Conservation (phyloP, 1,284 basidiomycete genomes). For the Irpex lacteus region DNA sequence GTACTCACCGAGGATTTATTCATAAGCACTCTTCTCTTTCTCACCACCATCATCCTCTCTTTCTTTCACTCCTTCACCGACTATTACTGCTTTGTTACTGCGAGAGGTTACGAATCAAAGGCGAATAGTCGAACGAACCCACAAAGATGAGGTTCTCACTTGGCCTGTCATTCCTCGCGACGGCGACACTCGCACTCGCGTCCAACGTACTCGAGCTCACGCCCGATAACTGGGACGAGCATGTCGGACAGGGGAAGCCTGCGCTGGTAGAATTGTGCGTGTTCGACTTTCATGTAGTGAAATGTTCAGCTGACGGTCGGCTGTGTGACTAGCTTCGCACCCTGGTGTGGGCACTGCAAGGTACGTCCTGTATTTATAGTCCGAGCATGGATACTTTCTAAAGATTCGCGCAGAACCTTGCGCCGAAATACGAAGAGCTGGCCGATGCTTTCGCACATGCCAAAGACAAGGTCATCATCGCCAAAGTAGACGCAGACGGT, state of each 20-base stretch:
- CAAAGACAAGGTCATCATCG: conserved; percentile 84
- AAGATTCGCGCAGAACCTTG: conserved; percentile 60
- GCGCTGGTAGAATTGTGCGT: conserved; percentile 89
- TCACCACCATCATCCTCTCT: background rate
- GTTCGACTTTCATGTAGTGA: conserved; percentile 4
- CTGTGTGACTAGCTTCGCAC: conserved; percentile 61
- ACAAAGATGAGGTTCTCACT: conserved; percentile 51
- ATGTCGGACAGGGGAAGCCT: conserved; percentile 76
- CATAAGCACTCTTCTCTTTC: background rate
- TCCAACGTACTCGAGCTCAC: conserved; percentile 84
- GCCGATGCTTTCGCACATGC: conserved; percentile 80
- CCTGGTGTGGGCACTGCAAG: conserved; percentile 89
- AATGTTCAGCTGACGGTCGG: background rate
- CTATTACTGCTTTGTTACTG: background rate
- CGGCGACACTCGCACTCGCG: conserved; percentile 57
- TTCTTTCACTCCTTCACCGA: background rate
- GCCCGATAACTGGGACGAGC: conserved; percentile 72
- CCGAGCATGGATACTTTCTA: background rate
- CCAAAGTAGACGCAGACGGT: conserved; percentile 93
- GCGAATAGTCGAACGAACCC: conserved; percentile 2
- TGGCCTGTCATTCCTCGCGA: conserved; percentile 43
- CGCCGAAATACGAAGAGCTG: conserved; percentile 85
- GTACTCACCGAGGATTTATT: conserved; percentile 6
- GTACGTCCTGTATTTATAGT: conserved; percentile 33
- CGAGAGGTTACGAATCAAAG: background rate